Base-by-base conservation (phyloP, 2,329 filamentous ascomycete genomes). In the Sordariomycetes sp. region DNA sequence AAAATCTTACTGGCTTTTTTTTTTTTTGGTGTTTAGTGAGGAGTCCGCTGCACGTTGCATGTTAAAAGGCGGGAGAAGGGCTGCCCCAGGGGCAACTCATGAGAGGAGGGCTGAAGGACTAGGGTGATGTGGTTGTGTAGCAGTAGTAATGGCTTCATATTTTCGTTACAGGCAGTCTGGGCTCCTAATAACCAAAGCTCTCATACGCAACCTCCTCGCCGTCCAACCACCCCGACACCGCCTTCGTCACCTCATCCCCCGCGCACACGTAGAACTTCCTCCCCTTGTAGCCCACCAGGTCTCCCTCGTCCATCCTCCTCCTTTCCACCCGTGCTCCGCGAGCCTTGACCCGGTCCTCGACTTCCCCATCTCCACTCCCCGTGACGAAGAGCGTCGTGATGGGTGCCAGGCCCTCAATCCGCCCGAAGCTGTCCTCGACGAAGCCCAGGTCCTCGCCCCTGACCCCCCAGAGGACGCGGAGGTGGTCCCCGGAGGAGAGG, bases 391-490 rank as follows among this genome's bases (percentile, higher is more conserved):
- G 62, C 16, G 63, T 78, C 28, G 85, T 79, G 18, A 74, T 74
- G 0, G 59, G 59, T 0, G 74, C 79, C 12, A 94, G 69, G 0
- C 73, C 74, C 0, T 74, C 74, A 60, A 81, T 76, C 37, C 69
- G 71, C 25, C 72, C 66, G 48, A 94, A 76, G 0, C 77, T 75
- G 62, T 90, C 82, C 1, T 75, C 64, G 0, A 84, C 86, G 1
- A 94, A 69, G 0, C 75, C 74, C 1, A 89, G 58, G 69, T 95
- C 90, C 2, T 75, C 76, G 0, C 70, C 68, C 7, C 79, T 74
- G 3, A 92, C 63, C 1, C 82, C 85, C 90, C 90, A 95, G 1
- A 90, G 74, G 4, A 94, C 67, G 28, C 65, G 71, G 43, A 94
- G 67, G 3, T 68, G 66, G 1, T 68, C 64, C 5, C 62, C 65